Conservation (phyloP, 129 eudicot genomes). For the Ambrosia trifida region DNA sequence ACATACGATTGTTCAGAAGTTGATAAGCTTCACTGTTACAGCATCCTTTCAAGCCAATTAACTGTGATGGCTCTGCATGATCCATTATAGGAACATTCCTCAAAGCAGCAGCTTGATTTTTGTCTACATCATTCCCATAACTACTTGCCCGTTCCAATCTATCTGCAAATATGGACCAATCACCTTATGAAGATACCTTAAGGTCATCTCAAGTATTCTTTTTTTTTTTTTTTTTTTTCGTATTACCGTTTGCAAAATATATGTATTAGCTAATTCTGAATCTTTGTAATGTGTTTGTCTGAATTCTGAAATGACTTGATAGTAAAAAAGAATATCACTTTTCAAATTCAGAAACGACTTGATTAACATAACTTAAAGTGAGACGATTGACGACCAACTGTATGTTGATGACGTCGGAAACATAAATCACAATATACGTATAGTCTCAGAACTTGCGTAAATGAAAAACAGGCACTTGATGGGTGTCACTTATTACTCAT, state of each 20-base stretch:
- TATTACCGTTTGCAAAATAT: neutral
- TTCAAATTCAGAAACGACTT: neutral
- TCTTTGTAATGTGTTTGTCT: conserved; percentile 9
- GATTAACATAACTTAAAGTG: neutral
- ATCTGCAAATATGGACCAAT: conserved; percentile 45
- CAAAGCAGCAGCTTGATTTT: conserved; percentile 41
- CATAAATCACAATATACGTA: neutral
- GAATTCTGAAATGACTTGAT: neutral
- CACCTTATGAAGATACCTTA: conserved; percentile 19
- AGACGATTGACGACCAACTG: neutral
- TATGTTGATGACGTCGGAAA: neutral
- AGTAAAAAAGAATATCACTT: neutral
- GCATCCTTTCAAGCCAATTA: conserved; percentile 74
- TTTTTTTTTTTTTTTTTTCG: neutral
- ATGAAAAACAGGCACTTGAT: neutral
- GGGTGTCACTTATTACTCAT: neutral
- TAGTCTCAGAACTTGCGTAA: neutral
- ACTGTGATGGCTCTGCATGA: conserved; percentile 52
- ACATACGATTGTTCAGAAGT: conserved; percentile 79
- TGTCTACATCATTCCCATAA: conserved; percentile 61
- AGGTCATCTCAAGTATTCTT: neutral
- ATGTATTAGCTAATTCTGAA: neutral
- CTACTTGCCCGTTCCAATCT: conserved; percentile 59
- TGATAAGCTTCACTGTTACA: conserved; percentile 76
- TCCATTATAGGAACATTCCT: conserved; percentile 42